Percentiles rank a stretch among this genome's conserved stretches.
These are phyloP conservation scores for Colletotrichum melonis DNA, from an alignment of 2,329 filamentous ascomycete species.

Conservation along the genomic window DNA sequence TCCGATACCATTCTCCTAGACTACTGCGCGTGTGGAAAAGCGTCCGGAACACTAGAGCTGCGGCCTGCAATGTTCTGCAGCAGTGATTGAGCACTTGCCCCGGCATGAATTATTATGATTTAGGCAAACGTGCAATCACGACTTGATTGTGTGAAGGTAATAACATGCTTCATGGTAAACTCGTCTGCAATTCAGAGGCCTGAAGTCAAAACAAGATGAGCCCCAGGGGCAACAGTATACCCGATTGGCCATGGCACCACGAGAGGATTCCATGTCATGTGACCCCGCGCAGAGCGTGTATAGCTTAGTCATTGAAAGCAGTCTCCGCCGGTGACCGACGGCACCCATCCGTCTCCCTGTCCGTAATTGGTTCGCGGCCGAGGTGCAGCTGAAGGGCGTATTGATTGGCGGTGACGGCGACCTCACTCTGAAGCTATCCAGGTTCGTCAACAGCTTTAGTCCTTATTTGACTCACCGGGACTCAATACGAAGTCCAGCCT, in stretches of 20 bases:
- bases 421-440: background rate
- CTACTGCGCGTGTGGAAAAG: background rate
- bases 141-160: background rate
- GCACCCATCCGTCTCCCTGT: background rate
- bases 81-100: background rate
- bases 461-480: background rate
- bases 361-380: background rate
- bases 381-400: background rate
- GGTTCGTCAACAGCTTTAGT: background rate
- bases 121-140: no score
- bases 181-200: background rate
- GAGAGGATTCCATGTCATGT: background rate
- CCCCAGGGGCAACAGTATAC: background rate
- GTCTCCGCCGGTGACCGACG: background rate
- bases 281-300: background rate
- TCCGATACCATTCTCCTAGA: background rate
- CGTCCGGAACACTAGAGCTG: background rate
- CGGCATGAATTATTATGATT: background rate
- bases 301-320: background rate
- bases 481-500: background rate
- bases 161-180: background rate
- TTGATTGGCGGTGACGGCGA: conserved; percentile 4
- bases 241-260: conserved; percentile 3
- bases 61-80: background rate
- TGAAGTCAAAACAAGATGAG: conserved; percentile 33